phyloP scores from a whole-genome alignment of 176 grass and related monocot species.

The barley (Hordeum vulgare) region DNA sequence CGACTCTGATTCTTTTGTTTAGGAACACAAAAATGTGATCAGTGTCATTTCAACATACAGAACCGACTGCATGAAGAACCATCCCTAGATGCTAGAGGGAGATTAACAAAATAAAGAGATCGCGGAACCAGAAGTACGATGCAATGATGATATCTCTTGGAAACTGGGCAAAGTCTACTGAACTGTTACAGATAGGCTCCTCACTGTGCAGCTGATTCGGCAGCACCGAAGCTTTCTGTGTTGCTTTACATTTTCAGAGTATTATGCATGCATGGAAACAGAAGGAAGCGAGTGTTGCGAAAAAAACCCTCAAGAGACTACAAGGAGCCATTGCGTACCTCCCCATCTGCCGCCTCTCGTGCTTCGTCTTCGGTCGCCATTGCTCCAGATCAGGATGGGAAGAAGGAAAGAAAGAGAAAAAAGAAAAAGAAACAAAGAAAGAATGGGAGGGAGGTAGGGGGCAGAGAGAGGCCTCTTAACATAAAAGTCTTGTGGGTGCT shows the following conservation, averaged over 20 bases:
- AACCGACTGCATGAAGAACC: conserved; percentile 13
- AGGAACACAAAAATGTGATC: neutral
- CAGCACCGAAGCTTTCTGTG: neutral
- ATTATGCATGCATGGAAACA: conserved; percentile 31
- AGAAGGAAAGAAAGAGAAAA: neutral
- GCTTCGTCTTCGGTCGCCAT: conserved; percentile 37
- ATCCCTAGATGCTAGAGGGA: neutral
- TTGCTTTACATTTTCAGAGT: neutral
- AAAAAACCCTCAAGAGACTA: neutral
- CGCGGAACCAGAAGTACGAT: neutral
- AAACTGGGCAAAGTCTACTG: neutral
- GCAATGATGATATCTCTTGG: neutral
- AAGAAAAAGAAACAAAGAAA: neutral
- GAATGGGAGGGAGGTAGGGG: neutral
- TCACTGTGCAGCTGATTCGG: neutral
- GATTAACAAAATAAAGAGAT: neutral
- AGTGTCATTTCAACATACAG: neutral
- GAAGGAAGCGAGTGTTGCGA: conserved; percentile 21
- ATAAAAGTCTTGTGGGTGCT: conserved; percentile 27
- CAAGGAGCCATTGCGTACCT: conserved; percentile 28
- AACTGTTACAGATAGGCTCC: neutral
- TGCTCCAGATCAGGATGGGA: conserved; percentile 44
- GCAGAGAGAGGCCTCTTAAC: conserved; percentile 11
- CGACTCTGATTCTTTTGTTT: conserved; percentile 12
- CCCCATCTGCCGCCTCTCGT: conserved; percentile 26